These are phyloP conservation scores for Albatrellus sp. DNA, from an alignment of 1,284 basidiomycete genomes.

Conservation along the genomic window DNA sequence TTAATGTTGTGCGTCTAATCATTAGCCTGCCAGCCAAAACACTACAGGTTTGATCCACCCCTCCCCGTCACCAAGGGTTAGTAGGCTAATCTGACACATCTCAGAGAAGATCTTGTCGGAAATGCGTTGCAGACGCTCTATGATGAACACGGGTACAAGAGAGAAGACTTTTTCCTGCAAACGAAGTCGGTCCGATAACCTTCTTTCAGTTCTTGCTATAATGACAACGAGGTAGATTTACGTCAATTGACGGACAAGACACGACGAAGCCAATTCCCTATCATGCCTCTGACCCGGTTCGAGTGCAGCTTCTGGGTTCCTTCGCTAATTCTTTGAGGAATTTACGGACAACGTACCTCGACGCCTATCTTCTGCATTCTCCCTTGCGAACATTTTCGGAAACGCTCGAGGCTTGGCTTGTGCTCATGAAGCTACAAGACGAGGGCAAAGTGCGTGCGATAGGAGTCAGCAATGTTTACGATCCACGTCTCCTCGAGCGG, in stretches of 20 bases:
- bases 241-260: conserved; percentile 63
- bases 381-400: conserved; percentile 45
- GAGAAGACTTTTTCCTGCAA: conserved; percentile 31
- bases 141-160: conserved; percentile 22
- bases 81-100: not conserved
- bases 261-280: conserved; percentile 59
- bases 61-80: conserved; percentile 3
- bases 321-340: conserved; percentile 53
- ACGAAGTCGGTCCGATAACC: conserved; percentile 44
- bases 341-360: conserved; percentile 57
- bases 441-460: conserved; percentile 50
- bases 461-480: conserved; percentile 71
- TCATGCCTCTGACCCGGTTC: conserved; percentile 37
- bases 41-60: conserved; percentile 42
- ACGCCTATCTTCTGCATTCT: conserved; percentile 68
- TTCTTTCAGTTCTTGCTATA: not conserved
- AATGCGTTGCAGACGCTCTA: conserved; percentile 40
- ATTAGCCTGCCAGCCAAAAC: conserved; percentile 62
- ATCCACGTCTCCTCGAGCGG: conserved; percentile 38
- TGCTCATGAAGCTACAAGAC: conserved; percentile 47
- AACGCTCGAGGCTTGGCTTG: conserved; percentile 57
- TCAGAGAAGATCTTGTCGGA: conserved; percentile 70
- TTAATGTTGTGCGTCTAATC: conserved; percentile 2
- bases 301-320: conserved; percentile 52
- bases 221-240: conserved; percentile 38